Evolutionary conservation across 2,329 filamentous ascomycete species (phyloP).

Genomic region (Tolypocladium amazonense): DNA sequence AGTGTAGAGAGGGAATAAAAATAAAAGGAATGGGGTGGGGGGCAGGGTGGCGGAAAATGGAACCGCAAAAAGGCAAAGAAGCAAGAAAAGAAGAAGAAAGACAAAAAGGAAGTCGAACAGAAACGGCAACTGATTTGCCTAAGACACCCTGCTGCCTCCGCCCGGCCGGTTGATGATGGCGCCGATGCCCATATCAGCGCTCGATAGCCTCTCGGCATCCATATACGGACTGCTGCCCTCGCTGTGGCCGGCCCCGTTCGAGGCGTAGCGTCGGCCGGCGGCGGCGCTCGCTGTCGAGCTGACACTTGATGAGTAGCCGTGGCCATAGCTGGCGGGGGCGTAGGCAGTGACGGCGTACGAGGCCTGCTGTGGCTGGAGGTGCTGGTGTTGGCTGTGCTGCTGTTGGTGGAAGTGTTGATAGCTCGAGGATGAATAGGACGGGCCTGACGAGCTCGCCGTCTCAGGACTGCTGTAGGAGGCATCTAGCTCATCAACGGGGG

Average conservation of each 20-base stretch:
- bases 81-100: not conserved
- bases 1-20: not conserved
- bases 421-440: constrained; percentile 7
- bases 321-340: constrained; percentile 11
- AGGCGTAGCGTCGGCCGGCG: constrained; percentile 19
- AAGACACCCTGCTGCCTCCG: constrained; percentile 11
- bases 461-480: constrained; percentile 46
- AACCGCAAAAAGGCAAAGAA: not conserved
- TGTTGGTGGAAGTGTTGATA: constrained; percentile 16
- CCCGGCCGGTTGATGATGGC: constrained; percentile 44
- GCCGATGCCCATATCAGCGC: constrained; percentile 51
- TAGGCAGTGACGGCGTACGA: constrained; percentile 6
- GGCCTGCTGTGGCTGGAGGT: constrained; percentile 14
- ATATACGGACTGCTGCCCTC: constrained; percentile 37
- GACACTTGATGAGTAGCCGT: constrained; percentile 44
- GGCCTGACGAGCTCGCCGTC: constrained; percentile 27
- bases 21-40: not conserved
- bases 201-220: constrained; percentile 36
- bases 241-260: constrained; percentile 14
- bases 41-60: not conserved
- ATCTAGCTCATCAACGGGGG: constrained; percentile 48
- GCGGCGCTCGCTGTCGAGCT: constrained; percentile 32
- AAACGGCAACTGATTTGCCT: not conserved
- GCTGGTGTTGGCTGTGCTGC: constrained; percentile 11
- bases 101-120: not conserved